Evolutionary conservation across 768 basidiomycete species (phyloP), one percentile per base, ranked within the genome.

Genomic region (Fibroporia radiculosa): DNA sequence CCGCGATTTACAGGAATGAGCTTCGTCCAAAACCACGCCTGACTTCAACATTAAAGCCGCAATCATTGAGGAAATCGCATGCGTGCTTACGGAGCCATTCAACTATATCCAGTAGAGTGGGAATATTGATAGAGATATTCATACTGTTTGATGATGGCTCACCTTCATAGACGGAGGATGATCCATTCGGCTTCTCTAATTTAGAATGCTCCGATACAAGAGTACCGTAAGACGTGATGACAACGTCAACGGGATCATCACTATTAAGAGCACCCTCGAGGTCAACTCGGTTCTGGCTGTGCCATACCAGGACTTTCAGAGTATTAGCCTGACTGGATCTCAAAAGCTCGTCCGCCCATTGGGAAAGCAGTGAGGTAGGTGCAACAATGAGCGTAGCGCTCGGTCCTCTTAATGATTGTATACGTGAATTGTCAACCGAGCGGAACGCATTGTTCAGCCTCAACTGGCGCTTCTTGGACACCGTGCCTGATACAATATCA

Each of bases 261-360:
- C 72, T 71, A 44, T 78, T 73, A 10, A 84, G 50, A 47, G 69
- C 60, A 51, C 67, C 58, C 42, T 86, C 80, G 24, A 95, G 59
- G 55, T 89, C 82, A n/a, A 75, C 64, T 42, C 91, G 72, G 57
- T 89, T 88, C 50, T 84, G 82, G 3, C 93, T 93, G 60, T 96
- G 91, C 85, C 92, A 95, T 31, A 97, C 67, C 28, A 80, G 62
- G 1, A 82, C 71, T 46, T 75, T 73, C 23, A 93, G 49, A 2
- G 80, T 73, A 0, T 79, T 83, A 29, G 80, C 69, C 54, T 76
- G 78, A 52, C 87, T 85, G 26, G 85, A 88, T n/a, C 87, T 78
- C 55, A 79, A 69, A n/a, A 98, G 68, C 58, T 98, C 95, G 33
- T 85, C 81, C n/a, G 78, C 73, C 95, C 95, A 98, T 60, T 98